Conservation (phyloP, 176 grass and related monocot species). For the Musa troglodytarum region DNA sequence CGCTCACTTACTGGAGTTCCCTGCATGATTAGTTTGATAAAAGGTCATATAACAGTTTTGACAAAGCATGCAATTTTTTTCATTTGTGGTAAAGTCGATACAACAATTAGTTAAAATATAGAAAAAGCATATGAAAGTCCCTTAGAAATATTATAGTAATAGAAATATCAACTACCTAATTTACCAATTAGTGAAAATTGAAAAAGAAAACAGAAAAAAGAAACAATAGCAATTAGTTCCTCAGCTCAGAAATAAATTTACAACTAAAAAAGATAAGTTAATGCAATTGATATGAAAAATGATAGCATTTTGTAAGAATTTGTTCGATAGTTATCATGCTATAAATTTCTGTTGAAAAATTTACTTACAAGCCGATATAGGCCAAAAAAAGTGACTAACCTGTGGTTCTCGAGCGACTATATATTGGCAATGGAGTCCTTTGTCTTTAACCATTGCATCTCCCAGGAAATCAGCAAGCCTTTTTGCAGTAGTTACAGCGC, state of each 20-base stretch:
- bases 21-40: slow-evolving; percentile 39
- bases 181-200: too few species aligned
- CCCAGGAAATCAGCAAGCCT: slow-evolving; percentile 87
- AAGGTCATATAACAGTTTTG: background rate
- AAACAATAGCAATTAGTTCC: background rate
- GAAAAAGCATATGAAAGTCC: background rate
- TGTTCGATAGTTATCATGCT: background rate
- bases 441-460: slow-evolving; percentile 92
- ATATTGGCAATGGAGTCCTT: slow-evolving; percentile 94
- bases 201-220: too few species aligned
- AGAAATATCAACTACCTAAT: background rate
- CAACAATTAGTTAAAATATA: too few species aligned
- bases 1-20: slow-evolving; percentile 97
- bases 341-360: background rate
- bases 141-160: slow-evolving; percentile 4
- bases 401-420: slow-evolving; percentile 86
- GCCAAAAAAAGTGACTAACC: slow-evolving; percentile 27
- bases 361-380: background rate
- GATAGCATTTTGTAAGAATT: background rate
- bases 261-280: too few species aligned
- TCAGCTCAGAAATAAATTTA: background rate
- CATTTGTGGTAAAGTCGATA: background rate
- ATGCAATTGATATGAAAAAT: too few species aligned
- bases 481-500: slow-evolving; percentile 89
- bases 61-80: background rate